Percentiles rank a stretch among this genome's conserved stretches.
These are phyloP conservation scores for Triglochin maritima DNA, from an alignment of 106 monocot species.

Conservation along the genomic window DNA sequence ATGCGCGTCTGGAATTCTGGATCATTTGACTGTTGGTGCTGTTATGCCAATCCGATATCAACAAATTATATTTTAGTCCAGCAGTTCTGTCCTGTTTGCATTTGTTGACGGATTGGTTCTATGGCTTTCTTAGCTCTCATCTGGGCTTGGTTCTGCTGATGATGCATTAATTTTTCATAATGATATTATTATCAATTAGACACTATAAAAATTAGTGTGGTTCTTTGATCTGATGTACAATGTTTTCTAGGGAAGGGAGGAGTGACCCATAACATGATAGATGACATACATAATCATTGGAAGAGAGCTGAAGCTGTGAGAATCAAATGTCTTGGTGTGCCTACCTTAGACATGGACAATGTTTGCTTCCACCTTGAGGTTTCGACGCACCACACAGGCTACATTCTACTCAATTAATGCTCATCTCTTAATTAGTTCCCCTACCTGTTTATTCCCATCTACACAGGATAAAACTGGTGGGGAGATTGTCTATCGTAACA, in stretches of 20 bases:
- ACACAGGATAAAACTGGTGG: conserved; percentile 91
- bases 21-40: too few species aligned
- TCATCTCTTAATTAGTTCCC: background rate
- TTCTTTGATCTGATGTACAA: background rate
- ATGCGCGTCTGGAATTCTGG: too few species aligned
- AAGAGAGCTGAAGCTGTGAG: conserved; percentile 86
- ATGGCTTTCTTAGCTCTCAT: too few species aligned
- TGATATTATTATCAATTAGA: too few species aligned
- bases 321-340: conserved; percentile 78
- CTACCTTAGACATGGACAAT: conserved; percentile 91
- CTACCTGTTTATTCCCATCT: background rate
- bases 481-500: conserved; percentile 45
- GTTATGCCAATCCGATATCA: too few species aligned
- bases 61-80: too few species aligned
- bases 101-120: too few species aligned
- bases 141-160: too few species aligned
- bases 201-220: background rate
- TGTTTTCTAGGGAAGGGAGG: conserved; percentile 51
- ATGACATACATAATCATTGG: conserved; percentile 90
- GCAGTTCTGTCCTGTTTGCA: too few species aligned
- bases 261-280: conserved; percentile 82
- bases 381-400: background rate
- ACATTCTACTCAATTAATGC: background rate
- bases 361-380: conserved; percentile 92
- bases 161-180: too few species aligned